A percentile compares a stretch with the other conserved stretches of the same genome.
phyloP scores from a whole-genome alignment of 371 early-diverging fungal genomes.

The Dinochytrium kinnereticum region DNA sequence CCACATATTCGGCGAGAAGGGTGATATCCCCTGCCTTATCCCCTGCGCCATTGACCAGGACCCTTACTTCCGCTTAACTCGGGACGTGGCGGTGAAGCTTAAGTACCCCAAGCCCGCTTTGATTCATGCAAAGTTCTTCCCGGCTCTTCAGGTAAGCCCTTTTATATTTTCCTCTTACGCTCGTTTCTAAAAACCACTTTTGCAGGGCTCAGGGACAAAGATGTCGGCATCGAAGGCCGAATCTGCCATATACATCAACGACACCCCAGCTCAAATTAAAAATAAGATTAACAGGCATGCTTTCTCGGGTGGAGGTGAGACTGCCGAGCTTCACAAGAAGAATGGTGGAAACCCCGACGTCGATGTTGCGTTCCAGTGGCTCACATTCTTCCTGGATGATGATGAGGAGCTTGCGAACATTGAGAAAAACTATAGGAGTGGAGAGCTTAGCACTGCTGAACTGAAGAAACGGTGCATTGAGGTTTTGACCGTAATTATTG shows the following conservation, averaged over 20 bases:
- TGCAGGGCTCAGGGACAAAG: constrained; percentile 90
- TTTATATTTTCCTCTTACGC: background rate
- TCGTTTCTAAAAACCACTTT: background rate
- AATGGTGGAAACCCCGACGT: constrained; percentile 97
- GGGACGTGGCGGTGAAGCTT: constrained; percentile 94
- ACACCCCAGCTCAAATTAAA: constrained; percentile 94
- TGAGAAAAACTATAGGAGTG: constrained; percentile 79
- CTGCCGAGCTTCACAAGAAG: constrained; percentile 87
- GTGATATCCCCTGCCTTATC: constrained; percentile 95
- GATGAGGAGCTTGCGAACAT: constrained; percentile 88
- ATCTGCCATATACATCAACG: constrained; percentile 96
- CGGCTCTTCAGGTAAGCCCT: constrained; percentile 79
- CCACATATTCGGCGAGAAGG: constrained; percentile 89
- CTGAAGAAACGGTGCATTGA: constrained; percentile 95
- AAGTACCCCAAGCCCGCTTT: constrained; percentile 97
- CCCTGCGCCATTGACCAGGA: constrained; percentile 99
- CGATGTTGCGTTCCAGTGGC: constrained; percentile 97
- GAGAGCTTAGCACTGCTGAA: constrained; percentile 90
- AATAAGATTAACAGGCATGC: constrained; percentile 99
- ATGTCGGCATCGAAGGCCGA: constrained; percentile 96
- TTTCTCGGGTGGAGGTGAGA: constrained; percentile 96
- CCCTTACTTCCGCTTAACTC: constrained; percentile 99
- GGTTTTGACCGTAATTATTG: constrained; percentile 83
- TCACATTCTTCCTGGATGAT: constrained; percentile 97
- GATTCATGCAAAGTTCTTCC: constrained; percentile 97